Base-by-base conservation (phyloP, 2,329 filamentous ascomycete species). In the Aspergillus bombycis region DNA sequence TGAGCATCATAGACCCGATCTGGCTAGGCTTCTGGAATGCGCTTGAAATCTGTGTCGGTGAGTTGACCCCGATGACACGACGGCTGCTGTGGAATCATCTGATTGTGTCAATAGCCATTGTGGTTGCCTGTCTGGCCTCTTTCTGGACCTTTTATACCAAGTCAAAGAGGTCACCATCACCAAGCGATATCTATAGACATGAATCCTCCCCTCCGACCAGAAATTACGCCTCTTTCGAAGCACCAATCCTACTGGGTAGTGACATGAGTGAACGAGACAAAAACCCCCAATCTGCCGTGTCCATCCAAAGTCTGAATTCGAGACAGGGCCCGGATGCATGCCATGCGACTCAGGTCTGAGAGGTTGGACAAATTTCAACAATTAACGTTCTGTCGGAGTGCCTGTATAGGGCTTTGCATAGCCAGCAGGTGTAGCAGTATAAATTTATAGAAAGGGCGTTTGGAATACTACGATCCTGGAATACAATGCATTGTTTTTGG, bases 111-210 rank as follows among this genome's bases (percentile, higher is more conserved):
- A n/a, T 14, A 62, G 56, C 57, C 9, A 52, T 62, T 26, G 56
- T 62, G 36, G 57, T 62, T 28, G 56, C 56, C 1, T 62, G 57
- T 10, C 50, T 62, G 11, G 57, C 61, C 19, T 59, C 61, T 2
- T 62, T 60, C 43, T 62, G 61, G 61, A 62, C 61, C 2, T 46
- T 62, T 6, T 60, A 62, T 23, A 62, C 61, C 11, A 59, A 48
- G 28, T 30, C 21, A 26, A 56, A 59, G 38, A 9, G 41, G 9
- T 9, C 41, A 1, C 2, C 41, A 10, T 9, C 41, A 43, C 12
- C 41, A 11, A 21, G 41, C 41, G 41, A n/a, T 11, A n/a, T n/a
- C n/a, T n/a, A 43, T 21, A 10, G 19, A 21, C 41, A 19, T 7
- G 19, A 21, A n/a, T 3, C 19, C 8, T 43, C n/a, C 2, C 12